Evolutionary conservation across 345 rosid species (phyloP).

Genomic region (Populus deltoides): DNA sequence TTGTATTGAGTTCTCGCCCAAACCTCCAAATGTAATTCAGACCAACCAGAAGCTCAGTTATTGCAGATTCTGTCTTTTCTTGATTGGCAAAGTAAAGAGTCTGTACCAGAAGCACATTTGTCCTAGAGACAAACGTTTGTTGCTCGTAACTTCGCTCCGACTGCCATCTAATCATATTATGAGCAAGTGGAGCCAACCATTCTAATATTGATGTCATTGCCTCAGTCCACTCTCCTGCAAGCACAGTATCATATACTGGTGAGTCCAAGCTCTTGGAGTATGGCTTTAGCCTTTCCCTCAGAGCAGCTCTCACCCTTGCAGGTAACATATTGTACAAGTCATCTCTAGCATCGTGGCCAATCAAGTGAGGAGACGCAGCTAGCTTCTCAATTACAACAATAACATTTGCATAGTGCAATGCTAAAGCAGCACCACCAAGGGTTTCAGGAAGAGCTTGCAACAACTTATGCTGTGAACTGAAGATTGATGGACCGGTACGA

Average conservation of each 20-base stretch:
- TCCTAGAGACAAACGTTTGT: conserved; percentile 77
- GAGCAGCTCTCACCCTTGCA: conserved; percentile 58
- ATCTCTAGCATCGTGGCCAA: conserved; percentile 91
- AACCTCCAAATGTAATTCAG: conserved; percentile 86
- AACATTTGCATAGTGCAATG: conserved; percentile 92
- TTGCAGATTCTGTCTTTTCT: conserved; percentile 86
- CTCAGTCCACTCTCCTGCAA: conserved; percentile 78
- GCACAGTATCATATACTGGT: conserved; percentile 53
- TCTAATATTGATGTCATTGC: conserved; percentile 76
- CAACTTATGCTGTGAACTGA: conserved; percentile 38
- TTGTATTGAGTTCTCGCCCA: conserved; percentile 69
- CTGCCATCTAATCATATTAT: conserved; percentile 96
- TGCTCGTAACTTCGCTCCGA: conserved; percentile 90
- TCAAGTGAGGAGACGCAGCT: conserved; percentile 87
- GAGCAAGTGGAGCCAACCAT: conserved; percentile 97
- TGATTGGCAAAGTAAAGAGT: conserved; percentile 92
- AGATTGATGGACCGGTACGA: conserved; percentile 29
- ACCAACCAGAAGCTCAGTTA: conserved; percentile 95
- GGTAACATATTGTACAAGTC: conserved; percentile 96
- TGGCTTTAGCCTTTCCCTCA: conserved; percentile 74
- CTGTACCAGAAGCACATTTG: conserved; percentile 81
- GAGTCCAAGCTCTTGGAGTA: conserved; percentile 63
- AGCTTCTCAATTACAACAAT: conserved; percentile 85
- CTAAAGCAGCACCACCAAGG: conserved; percentile 86
- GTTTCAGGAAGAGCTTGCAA: conserved; percentile 71